A percentile compares a stretch with the other conserved stretches of the same genome.
Evolutionary conservation across 2,329 filamentous ascomycete genomes (phyloP).

Genomic region (Ramularia endophylla): DNA sequence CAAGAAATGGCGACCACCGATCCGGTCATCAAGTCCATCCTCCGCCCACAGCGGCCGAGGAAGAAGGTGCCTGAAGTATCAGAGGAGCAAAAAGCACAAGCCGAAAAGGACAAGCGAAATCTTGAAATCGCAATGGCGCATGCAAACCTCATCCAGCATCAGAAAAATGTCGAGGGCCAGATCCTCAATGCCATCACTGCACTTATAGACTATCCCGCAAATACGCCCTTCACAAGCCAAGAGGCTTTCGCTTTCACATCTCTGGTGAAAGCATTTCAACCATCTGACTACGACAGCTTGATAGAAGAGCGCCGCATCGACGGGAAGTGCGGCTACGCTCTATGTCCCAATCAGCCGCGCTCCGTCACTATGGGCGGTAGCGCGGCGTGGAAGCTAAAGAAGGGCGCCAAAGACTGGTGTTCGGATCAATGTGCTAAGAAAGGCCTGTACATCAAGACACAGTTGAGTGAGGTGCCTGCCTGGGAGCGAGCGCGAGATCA

Average conservation of each 20-base stretch:
- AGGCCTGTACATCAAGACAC: conserved; percentile 80
- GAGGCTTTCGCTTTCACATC: conserved; percentile 62
- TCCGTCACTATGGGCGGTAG: conserved; percentile 40
- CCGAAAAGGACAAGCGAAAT: conserved; percentile 35
- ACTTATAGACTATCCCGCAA: conserved; percentile 59
- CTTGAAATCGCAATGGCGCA: conserved; percentile 72
- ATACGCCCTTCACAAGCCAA: conserved; percentile 43
- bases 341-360: conserved; percentile 64
- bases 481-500: conserved; percentile 65
- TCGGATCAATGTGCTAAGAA: conserved; percentile 69
- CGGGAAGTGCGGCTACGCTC: conserved; percentile 72
- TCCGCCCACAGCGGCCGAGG: conserved; percentile 38
- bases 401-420: conserved; percentile 82
- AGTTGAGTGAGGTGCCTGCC: conserved; percentile 76
- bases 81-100: conserved; percentile 26
- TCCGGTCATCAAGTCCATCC: conserved; percentile 39
- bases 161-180: conserved; percentile 68
- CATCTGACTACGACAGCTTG: conserved; percentile 81
- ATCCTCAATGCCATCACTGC: conserved; percentile 68
- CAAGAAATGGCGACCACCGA: conserved; percentile 22
- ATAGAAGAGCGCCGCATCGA: conserved; percentile 85
- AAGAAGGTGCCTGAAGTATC: conserved; percentile 18
- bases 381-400: conserved; percentile 61
- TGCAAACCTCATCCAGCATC: conserved; percentile 73
- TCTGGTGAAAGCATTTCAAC: conserved; percentile 69